A percentile compares a stretch with the other conserved stretches of the same genome.
Conservation (phyloP, 441 rosid species). For the Biscutella laevigata region DNA sequence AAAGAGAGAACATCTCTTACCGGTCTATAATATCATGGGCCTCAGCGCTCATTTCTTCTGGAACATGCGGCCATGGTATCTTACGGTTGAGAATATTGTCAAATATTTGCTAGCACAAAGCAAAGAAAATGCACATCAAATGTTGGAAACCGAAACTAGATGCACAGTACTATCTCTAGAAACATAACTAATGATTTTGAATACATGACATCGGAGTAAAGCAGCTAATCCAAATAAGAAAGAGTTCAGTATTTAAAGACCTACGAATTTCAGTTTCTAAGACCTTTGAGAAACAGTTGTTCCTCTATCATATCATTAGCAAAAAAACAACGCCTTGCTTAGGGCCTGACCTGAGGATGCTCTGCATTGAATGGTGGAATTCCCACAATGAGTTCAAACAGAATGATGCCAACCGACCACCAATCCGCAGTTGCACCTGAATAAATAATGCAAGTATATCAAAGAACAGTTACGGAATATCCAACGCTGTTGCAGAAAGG, state of each 20-base stretch:
- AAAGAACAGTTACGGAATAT: too few relatives aligned
- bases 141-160: conserved; percentile 6
- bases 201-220: neutral
- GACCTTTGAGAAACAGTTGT: conserved; percentile 6
- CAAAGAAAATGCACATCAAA: conserved; percentile 20
- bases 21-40: conserved; percentile 78
- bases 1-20: conserved; percentile 33
- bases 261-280: neutral
- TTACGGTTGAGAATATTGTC: conserved; percentile 97
- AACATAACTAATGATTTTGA: neutral
- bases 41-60: conserved; percentile 83
- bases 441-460: conserved; percentile 13
- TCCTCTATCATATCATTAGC: neutral
- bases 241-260: neutral
- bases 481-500: too few relatives aligned
- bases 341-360: conserved; percentile 77
- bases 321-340: conserved; percentile 10
- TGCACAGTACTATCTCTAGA: neutral
- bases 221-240: neutral
- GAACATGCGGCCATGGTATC: conserved; percentile 89
- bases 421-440: conserved; percentile 98
- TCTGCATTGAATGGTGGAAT: conserved; percentile 99
- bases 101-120: conserved; percentile 71
- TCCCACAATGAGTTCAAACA: conserved; percentile 92
- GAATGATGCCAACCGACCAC: conserved; percentile 99